Percentiles rank a stretch among this genome's conserved stretches.
Conservation (phyloP, 2,329 filamentous ascomycete species). For the Periglandula ipomoeae region DNA sequence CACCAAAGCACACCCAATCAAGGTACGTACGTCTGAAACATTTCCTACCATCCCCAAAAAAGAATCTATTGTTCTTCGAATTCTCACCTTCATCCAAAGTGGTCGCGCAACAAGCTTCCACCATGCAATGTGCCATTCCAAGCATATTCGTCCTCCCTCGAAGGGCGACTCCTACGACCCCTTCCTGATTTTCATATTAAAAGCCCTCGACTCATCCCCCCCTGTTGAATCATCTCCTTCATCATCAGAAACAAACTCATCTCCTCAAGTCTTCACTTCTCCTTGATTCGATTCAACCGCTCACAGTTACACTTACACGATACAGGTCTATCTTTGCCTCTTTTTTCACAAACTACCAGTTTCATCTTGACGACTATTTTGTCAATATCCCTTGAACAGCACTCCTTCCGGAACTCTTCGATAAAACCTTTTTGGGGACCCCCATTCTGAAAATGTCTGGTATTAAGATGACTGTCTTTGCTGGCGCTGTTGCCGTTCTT, state of each 20-base stretch:
- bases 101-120: background rate
- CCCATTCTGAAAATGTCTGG: constrained; percentile 15
- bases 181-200: background rate
- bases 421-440: background rate
- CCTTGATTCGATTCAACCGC: background rate
- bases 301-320: background rate
- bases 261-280: background rate
- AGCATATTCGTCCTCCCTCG: background rate
- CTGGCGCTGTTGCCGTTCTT: constrained; percentile 15
- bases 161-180: background rate
- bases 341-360: background rate
- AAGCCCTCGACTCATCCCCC: background rate
- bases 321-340: background rate
- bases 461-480: constrained; percentile 19
- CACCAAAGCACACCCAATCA: too few species aligned
- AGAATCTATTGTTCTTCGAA: too few species aligned
- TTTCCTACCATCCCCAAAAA: too few species aligned
- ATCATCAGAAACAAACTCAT: background rate
- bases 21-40: too few species aligned
- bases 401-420: background rate
- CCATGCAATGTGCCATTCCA: background rate
- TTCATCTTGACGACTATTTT: background rate
- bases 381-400: background rate
- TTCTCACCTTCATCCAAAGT: background rate
- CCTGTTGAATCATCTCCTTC: background rate